Percentiles rank a stretch among this genome's conserved stretches.
Evolutionary conservation across 805 yeast genomes (phyloP).

Genomic region (Kazachstania martiniae): DNA sequence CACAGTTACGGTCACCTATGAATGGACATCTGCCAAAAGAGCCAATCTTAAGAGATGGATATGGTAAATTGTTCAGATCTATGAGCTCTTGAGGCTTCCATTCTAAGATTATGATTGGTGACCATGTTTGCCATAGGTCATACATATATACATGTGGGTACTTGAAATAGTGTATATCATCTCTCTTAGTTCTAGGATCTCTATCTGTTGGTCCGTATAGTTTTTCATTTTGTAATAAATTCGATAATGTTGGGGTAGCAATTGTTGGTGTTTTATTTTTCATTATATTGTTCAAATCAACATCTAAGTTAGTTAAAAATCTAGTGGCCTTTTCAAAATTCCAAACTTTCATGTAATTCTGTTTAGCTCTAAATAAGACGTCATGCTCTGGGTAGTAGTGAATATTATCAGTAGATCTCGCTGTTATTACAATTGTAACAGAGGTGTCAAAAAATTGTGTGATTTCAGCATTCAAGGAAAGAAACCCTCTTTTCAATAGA

Average conservation of each 20-base stretch:
- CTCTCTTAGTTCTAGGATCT: constrained; percentile 76
- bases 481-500: constrained; percentile 24
- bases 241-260: constrained; percentile 35
- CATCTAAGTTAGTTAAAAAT: constrained; percentile 59
- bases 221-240: constrained; percentile 73
- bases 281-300: constrained; percentile 23
- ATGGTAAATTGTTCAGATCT: constrained; percentile 30
- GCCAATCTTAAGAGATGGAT: constrained; percentile 25
- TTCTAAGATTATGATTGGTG: constrained; percentile 77
- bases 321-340: constrained; percentile 73
- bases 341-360: constrained; percentile 71
- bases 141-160: constrained; percentile 67
- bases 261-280: constrained; percentile 15
- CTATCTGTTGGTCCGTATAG: constrained; percentile 79
- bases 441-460: constrained; percentile 48
- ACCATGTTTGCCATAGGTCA: constrained; percentile 64
- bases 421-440: constrained; percentile 70
- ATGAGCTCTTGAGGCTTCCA: constrained; percentile 42
- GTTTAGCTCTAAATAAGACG: constrained; percentile 52
- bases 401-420: constrained; percentile 38
- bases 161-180: constrained; percentile 73
- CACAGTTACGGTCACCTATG: constrained; percentile 40
- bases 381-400: constrained; percentile 41
- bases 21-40: constrained; percentile 70
- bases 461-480: constrained; percentile 42